Evolutionary conservation across 192 early-diverging fungal species (phyloP), one percentile per base, ranked within the genome.

Genomic region (Coemansia sp.): DNA sequence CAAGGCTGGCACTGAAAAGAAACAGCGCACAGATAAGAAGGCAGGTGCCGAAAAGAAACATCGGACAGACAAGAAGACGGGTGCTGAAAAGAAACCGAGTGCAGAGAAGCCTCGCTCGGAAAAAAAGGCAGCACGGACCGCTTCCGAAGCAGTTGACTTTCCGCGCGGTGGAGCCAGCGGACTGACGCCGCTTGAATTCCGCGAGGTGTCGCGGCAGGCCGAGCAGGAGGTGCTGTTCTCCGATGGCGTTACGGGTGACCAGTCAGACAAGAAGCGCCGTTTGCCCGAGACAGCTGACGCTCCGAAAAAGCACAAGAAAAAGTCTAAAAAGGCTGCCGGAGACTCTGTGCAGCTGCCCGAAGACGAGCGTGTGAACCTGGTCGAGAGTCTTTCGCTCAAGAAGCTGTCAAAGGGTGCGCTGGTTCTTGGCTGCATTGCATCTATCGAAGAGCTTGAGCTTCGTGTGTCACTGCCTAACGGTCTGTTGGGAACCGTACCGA

Each of bases 401-500:
- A 82, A 82, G 64, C 60, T 95, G 12, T 82, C 83, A 36, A 87
- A 89, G 54, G 93, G 93, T 2, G 88, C 90, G 64, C 76, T 82
- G 40, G 49, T 94, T 2, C 69, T 96, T 31, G 94, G 93, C 22
- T 89, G 86, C 64, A 84, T 98, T 46, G 84, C 87, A 21, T 83
- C 86, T 21, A 90, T 98, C 59, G 86, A 86, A 60, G 88, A 90
- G 20, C 85, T 95, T n/a, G 89, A 94, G 62, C 51, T 96, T 28
- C 77, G 87, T 28, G 84, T 98, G 14, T 84, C 89, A 19, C 83
- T 98, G 60, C 94, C 95, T 4, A 87, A 93, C 65, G 91, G 95
- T 63, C 74, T 97, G 44, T 81, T 82, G 2, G 95, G 94, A 42
- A 84, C 74, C 48, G 88, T 97, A 51, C 84, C 91, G 22, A 96